Percentiles rank a stretch among this genome's conserved stretches.
phyloP scores from a whole-genome alignment of 768 basidiomycete genomes.

The Tylopilus sp. region DNA sequence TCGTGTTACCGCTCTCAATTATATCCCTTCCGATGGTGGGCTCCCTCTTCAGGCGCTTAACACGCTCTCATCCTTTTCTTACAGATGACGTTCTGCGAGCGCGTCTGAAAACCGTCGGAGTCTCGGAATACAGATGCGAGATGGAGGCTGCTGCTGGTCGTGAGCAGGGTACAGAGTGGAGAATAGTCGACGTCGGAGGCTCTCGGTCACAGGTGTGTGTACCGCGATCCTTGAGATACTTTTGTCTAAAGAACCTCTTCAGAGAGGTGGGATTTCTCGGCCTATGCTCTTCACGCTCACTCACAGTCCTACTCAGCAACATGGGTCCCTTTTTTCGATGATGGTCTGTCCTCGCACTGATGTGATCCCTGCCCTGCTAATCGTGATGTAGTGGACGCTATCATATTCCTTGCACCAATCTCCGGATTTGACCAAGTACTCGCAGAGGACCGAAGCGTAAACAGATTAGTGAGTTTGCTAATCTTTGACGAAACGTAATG shows the following conservation, averaged over 20 bases:
- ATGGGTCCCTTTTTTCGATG: conserved; percentile 57
- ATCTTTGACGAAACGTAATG: background rate
- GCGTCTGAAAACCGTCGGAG: conserved; percentile 63
- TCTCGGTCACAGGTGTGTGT: conserved; percentile 47
- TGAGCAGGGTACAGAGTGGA: conserved; percentile 52
- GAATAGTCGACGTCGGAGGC: conserved; percentile 53
- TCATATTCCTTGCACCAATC: conserved; percentile 59
- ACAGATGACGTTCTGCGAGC: conserved; percentile 51
- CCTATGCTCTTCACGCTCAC: conserved; percentile 1
- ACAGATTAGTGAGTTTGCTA: conserved; percentile 40
- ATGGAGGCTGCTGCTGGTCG: conserved; percentile 60
- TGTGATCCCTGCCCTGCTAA: background rate
- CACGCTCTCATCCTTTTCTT: conserved; percentile 5
- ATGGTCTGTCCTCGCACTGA: conserved; percentile 30
- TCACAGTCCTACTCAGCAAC: conserved; percentile 33
- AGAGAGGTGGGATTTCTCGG: conserved; percentile 33
- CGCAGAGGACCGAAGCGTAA: conserved; percentile 49
- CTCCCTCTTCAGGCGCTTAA: background rate
- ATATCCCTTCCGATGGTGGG: conserved; percentile 47
- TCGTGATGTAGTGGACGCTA: conserved; percentile 35
- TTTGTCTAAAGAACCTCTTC: conserved; percentile 4
- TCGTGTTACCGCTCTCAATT: conserved; percentile 42
- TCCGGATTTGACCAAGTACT: conserved; percentile 55
- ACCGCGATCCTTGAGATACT: background rate
- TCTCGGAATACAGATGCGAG: conserved; percentile 79